A percentile compares a stretch with the other conserved stretches of the same genome.
Conservation (phyloP, 2,329 filamentous ascomycete species). For the Cladosporium sp. region DNA sequence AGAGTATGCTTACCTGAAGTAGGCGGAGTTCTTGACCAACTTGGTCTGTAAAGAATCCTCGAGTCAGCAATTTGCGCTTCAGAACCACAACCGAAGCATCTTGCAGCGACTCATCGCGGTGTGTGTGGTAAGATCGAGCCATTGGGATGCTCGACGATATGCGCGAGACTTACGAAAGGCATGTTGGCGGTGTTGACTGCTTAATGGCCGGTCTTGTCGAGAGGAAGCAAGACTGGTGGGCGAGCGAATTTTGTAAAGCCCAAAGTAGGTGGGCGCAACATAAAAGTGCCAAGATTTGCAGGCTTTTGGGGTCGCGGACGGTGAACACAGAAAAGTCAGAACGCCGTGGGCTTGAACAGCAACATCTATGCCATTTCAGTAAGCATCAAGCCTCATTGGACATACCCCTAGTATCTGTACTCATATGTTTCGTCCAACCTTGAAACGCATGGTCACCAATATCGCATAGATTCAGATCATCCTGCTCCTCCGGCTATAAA, state of each 20-base stretch:
- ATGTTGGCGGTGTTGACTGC: conserved; percentile 31
- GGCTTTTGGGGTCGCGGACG: background rate
- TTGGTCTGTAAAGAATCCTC: conserved; percentile 66
- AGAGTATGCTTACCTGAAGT: conserved; percentile 76
- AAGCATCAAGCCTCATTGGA: no score
- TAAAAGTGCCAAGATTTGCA: conserved; percentile 9
- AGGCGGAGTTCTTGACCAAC: conserved; percentile 93
- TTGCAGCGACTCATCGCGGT: conserved; percentile 72
- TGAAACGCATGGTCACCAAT: no score
- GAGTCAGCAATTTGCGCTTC: conserved; percentile 99
- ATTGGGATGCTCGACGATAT: background rate
- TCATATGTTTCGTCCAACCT: no score
- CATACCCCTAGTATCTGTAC: no score
- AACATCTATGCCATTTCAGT: no score
- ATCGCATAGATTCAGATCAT: no score
- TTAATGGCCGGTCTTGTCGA: conserved; percentile 12
- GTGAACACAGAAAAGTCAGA: background rate
- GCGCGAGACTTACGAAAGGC: conserved; percentile 44
- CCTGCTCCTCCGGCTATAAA: no score
- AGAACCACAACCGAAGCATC: conserved; percentile 91
- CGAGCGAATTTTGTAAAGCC: conserved; percentile 9
- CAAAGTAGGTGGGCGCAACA: background rate
- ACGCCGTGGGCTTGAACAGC: no score
- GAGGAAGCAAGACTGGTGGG: background rate
- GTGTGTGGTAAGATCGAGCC: conserved; percentile 3